A percentile compares a stretch with the other conserved stretches of the same genome.
phyloP scores from a whole-genome alignment of 179 eudicot genomes.

The Silene noctiflora region DNA sequence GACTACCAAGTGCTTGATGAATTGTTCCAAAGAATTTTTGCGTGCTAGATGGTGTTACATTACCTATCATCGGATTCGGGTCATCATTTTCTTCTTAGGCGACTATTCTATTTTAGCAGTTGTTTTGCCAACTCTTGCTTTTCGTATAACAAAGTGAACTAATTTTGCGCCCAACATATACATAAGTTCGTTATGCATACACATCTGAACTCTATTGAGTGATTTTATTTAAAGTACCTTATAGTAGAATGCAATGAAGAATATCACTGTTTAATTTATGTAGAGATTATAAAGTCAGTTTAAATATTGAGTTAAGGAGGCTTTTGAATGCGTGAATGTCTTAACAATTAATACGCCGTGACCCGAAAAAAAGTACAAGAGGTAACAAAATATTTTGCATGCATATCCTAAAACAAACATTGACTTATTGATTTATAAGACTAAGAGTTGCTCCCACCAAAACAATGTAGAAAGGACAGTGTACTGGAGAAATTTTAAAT shows the following conservation, averaged over 20 bases:
- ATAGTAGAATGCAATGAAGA: constrained; percentile 21
- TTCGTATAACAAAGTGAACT: too few relatives aligned
- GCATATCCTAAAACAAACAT: constrained; percentile 25
- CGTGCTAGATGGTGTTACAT: too few relatives aligned
- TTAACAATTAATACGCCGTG: too few relatives aligned
- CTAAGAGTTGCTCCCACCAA: neutral
- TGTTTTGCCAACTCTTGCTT: too few relatives aligned
- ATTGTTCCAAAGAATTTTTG: too few relatives aligned
- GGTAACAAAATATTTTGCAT: constrained; percentile 18
- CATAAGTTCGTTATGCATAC: neutral
- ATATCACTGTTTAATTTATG: constrained; percentile 14
- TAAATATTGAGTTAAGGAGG: constrained; percentile 21
- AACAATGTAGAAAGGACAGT: constrained; percentile 1
- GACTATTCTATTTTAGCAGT: too few relatives aligned
- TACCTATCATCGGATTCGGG: too few relatives aligned
- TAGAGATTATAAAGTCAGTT: constrained; percentile 11
- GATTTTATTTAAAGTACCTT: constrained; percentile 16
- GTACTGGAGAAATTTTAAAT: neutral
- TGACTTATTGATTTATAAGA: neutral
- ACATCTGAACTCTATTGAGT: constrained; percentile 7
- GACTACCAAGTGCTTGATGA: too few relatives aligned
- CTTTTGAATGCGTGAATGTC: too few relatives aligned
- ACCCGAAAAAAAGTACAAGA: constrained; percentile 9
- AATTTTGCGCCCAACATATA: too few relatives aligned
- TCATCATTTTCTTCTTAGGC: too few relatives aligned